Base-by-base conservation (phyloP, 805 yeast species). In the Zygotorulaspora sp. region DNA sequence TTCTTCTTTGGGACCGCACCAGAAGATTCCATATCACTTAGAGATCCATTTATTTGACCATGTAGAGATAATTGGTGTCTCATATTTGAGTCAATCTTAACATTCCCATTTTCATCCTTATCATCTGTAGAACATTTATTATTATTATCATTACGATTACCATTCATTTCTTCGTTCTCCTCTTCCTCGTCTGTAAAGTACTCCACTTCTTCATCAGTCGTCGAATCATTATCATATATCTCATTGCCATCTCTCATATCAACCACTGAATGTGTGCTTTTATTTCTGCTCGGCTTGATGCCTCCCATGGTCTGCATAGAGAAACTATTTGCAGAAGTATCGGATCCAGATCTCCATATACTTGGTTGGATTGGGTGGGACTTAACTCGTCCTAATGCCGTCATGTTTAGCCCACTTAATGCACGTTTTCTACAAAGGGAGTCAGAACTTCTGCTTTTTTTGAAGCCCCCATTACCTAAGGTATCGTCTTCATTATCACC, bases 181-280 rank as follows among this genome's bases (percentile, higher is more conserved):
- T 45, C 52, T 25, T 57, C 68, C 40, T 63, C 62, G 38, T 65
- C 62, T 14, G 68, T 64, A 41, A 66, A 65, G n/a, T 58, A 54
- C 12, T 68, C 72, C 1, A 64, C 72, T 40, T 66, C 71, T 34
- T 66, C 71, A 36, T 63, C 71, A 12, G 52, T 45, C 21, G 53
- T 55, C 3, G 38, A 30, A 30, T 47, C 57, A 23, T 37, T 49
- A 16, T 41, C 37, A 34, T 57, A 53, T 14, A 49, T 40, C 27
- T 53, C 59, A 25, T 51, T 46, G 8, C 51, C 50, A 18, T 49
- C 51, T 19, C 53, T 49, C 15, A 53, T 35, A 21, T 52, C 60
- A 20, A 57, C 29, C 4, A 58, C 53, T 19, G 60, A 48, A 31
- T 59, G 59, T 3, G 49, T 48, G 38, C 58, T 53, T 36, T 49